phyloP scores from a whole-genome alignment of 805 yeast species.

The Debaryomyces hansenii region DNA sequence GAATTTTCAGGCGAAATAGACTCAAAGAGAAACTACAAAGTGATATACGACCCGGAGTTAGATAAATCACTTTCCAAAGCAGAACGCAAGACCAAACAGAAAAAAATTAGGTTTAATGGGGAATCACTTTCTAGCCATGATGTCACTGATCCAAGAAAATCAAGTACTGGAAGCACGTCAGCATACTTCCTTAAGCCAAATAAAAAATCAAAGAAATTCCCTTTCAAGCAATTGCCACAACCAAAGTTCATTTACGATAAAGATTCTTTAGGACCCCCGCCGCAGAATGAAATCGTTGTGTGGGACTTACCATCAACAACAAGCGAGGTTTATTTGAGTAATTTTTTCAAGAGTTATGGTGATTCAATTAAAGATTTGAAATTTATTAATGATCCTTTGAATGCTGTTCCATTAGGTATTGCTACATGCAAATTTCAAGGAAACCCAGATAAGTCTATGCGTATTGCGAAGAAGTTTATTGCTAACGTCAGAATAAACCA shows the following conservation, averaged over 20 bases:
- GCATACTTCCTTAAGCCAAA: constrained; percentile 37
- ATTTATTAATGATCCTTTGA: constrained; percentile 64
- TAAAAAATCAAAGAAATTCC: constrained; percentile 40
- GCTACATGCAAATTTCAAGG: constrained; percentile 65
- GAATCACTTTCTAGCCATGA: constrained; percentile 17
- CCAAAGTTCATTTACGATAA: constrained; percentile 58
- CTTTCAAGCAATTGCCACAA: constrained; percentile 42
- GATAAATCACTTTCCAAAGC: constrained; percentile 32
- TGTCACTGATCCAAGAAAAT: constrained; percentile 44
- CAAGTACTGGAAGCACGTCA: constrained; percentile 12
- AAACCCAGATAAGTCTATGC: constrained; percentile 43
- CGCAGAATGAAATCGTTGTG: constrained; percentile 66
- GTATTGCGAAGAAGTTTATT: constrained; percentile 33
- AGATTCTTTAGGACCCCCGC: constrained; percentile 73
- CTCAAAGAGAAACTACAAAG: constrained; percentile 36
- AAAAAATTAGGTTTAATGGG: constrained; percentile 42
- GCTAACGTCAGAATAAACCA: constrained; percentile 23
- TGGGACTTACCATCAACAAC: constrained; percentile 62
- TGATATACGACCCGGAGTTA: constrained; percentile 50
- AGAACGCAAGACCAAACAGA: constrained; percentile 29
- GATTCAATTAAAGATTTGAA: constrained; percentile 55
- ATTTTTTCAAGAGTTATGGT: constrained; percentile 65
- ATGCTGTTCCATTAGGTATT: constrained; percentile 79
- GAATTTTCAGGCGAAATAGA: constrained; percentile 13
- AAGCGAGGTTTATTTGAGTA: constrained; percentile 44